Evolutionary conservation across 768 basidiomycete genomes (phyloP), one percentile per base, ranked within the genome.

Genomic region (Arthromyces matolae): DNA sequence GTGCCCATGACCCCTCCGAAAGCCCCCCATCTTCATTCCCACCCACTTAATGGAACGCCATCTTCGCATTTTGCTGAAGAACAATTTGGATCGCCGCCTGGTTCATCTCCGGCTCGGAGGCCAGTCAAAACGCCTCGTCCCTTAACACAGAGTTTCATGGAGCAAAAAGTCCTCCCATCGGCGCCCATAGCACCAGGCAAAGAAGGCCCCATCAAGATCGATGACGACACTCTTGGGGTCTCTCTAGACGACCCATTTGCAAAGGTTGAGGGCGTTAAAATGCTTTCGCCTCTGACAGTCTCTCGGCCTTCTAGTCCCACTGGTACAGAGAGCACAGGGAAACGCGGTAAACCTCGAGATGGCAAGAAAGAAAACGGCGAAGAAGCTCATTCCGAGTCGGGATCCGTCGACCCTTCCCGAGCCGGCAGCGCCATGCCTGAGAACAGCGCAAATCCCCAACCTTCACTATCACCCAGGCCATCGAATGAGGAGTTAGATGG

Each of bases 231-330:
- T 3, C 62, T 64, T 14, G 71, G 71, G 7, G 60, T 77, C 5
- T 67, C 71, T 22, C 60, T 75, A 32, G 72, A 73, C 41, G 78
- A 79, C 58, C 76, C 82, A 3, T 83, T 84, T 61, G 81, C 81
- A 8, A 76, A 74, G 56, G 64, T 60, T 0, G 73, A 76, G 32
- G 80, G 78, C 14, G 80, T 83, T 7, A 75, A 59, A 56, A 60
- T 84, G 68, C 27, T 79, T 29, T 66, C 63, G 40, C 60, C 46
- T 4, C 13, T 25, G 16, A 27, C 58, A 25, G 34, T 44, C 9
- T 56, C 50, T 14, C 45, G 40, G 25, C 47, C 50, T 7, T 20
- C 46, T 8, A 33, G 45, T 42, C 23, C 42, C 20, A 7, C 41
- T 23, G 37, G 41, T 20, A 43, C 42, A 32, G 39, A 20, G n/a